Evolutionary conservation across 179 eudicot species (phyloP), one percentile per base, ranked within the genome.

Genomic region (Pouteria campechiana): DNA sequence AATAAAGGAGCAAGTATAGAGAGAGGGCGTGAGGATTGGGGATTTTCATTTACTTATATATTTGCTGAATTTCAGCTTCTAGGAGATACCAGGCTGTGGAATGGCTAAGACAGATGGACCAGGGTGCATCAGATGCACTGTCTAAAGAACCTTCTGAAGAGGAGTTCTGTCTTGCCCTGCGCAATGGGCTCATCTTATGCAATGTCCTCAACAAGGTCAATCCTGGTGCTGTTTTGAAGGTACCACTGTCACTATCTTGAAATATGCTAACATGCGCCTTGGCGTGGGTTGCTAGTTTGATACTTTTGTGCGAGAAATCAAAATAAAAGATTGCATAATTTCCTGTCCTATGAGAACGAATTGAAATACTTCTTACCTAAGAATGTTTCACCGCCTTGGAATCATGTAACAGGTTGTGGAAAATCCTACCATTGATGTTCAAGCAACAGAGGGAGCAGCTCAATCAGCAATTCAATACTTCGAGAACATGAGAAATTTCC

Each of bases 391-490:
- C n/a, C n/a, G n/a, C n/a, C n/a, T n/a, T n/a, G n/a, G n/a, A n/a
- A n/a, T n/a, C n/a, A n/a, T n/a, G 7, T 9, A 20, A 43, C 47
- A 89, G 97, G 97, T 89, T 59, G 97, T 89, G 68, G 97, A 85
- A 34, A 85, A 71, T 65, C 85, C 81, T 13, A 76, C 74, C 13
- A 60, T 68, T 10, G 76, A 81, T 32, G 54, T 83, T 36, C 78
- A 74, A 57, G 67, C 75, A 0, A 47, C 66, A 9, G 97, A 86
- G 36, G 95, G 82, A 40, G 90, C 90, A 13, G 97, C 97, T 0
- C 97, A 89, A 29, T 85, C 93, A 45, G 97, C 93, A 8, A 85
- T 89, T 65, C 97, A 89, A 67, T 89, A 89, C 59, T 89, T 89
- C 19, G 97, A 89, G 74, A 89, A 89, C 66, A 81, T 72, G 81